Evolutionary conservation across 1,284 basidiomycete species (phyloP), one percentile per base, ranked within the genome.

Genomic region (Abortiporus biennis): DNA sequence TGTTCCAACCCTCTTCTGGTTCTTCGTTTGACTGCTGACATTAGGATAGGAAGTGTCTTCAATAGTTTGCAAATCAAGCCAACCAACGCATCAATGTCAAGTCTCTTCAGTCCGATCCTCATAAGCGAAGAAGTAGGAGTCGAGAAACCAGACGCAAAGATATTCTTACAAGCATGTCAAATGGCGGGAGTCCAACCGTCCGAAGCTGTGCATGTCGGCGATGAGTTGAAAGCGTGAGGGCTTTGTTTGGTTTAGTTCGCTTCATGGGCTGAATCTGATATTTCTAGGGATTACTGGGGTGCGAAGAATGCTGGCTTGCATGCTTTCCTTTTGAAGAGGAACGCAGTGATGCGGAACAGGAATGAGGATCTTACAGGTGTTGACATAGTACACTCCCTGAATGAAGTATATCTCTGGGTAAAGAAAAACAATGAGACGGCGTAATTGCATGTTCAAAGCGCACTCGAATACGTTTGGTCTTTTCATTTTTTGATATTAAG

Each of bases 181-280:
- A 47, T 52, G 25, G 48, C 52, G 11, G 45, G 60, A 22, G 46
- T 74, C 12, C 47, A 48, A 19, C 59, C 64, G 0, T 51, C 60
- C 8, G 69, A 82, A 51, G 72, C 70, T 23, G 52, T 86, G 22
- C 85, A 88, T 52, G 71, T 88, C 36, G 85, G 85, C 3, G 85
- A 89, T 55, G 84, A 87, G 49, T 55, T 85, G 27, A 56, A 67
- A 35, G 71, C 71, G 85, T 85, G 50, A 49, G 74, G 50, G 15
- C 21, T 3, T 20, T 16, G 9, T 29, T 29, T 9, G 8, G 8
- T n/a, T 8, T 16, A 16, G 5, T 9, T 11, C 3, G 16, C 17
- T 8, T 27, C 24, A 1, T 34, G 27, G 30, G 9, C 12, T 6
- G 8, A 29, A 16, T 17, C 34, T 4, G 20, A 31, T 3, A 8